Evolutionary conservation across 306 rosid genomes (phyloP), one percentile per base, ranked within the genome.

Genomic region (Gastrolobium villosum): DNA sequence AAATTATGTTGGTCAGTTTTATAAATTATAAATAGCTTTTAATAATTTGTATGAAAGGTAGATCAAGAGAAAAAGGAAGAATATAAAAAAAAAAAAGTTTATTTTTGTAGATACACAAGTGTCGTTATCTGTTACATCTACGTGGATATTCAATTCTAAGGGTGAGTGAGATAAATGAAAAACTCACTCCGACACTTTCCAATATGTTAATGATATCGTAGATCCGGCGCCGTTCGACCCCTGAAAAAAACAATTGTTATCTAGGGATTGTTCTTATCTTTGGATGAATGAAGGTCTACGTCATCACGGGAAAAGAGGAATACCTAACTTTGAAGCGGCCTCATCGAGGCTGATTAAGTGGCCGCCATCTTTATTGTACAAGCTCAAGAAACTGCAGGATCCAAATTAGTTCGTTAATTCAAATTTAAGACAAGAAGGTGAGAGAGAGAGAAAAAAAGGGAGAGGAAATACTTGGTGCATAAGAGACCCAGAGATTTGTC

Each of bases 181-280:
- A 48, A 20, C 41, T 7, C 2, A 76, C 98, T 85, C 97, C 97
- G 1, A 91, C 80, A 60, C 97, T 91, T 77, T 93, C 98, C 73
- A 91, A 72, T 0, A 93, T 92, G 11, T 91, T 91, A 37, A 93
- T 97, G 1, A 91, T 91, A 31, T 93, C 98, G 20, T 93, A 93
- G 79, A 93, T 91, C 88, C 97, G 88, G n/a, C 97, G 82, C 72
- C 95, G 81, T 74, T 91, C 93, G 0, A 93, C 98, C 10, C 97
- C 81, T 67, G 56, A 28, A 64, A 34, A 10, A 0, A 44, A 5
- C 10, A 44, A 46, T 0, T 5, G 34, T 43, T 20, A 1, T 2
- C 2, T 54, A 5, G 26, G 26, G 26, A 20, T 20, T 20, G 26
- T 20, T 20, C 26, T 20, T 20, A 20, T 20, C 26, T 20, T 20